Evolutionary conservation across 805 yeast genomes (phyloP).

Genomic region (Saturnispora saitoi): DNA sequence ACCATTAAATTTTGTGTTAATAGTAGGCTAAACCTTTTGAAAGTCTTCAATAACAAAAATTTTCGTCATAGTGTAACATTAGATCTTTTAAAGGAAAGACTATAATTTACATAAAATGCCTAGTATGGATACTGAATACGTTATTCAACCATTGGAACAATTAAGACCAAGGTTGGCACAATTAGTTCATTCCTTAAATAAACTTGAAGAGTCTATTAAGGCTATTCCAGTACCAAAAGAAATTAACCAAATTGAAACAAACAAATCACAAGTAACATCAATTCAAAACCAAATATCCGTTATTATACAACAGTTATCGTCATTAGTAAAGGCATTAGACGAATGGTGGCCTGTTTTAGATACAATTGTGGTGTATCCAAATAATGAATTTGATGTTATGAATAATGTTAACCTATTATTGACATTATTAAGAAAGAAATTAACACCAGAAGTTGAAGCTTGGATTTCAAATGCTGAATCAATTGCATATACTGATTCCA

Average conservation of each 20-base stretch:
- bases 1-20: no score
- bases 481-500: constrained; percentile 12
- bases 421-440: constrained; percentile 78
- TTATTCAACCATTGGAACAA: constrained; percentile 37
- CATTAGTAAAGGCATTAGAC: constrained; percentile 64
- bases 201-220: constrained; percentile 45
- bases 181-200: constrained; percentile 49
- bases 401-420: constrained; percentile 77
- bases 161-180: constrained; percentile 55
- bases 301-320: constrained; percentile 69
- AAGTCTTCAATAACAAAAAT: no score
- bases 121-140: constrained; percentile 1
- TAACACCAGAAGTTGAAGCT: constrained; percentile 80
- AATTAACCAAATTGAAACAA: constrained; percentile 18
- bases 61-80: no score
- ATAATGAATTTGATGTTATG: constrained; percentile 75
- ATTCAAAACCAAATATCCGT: constrained; percentile 81
- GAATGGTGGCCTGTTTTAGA: constrained; percentile 50
- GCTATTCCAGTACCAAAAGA: constrained; percentile 24
- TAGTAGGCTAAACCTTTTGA: no score
- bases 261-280: constrained; percentile 43
- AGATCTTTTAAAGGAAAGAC: no score
- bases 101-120: background rate
- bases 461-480: constrained; percentile 52
- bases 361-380: constrained; percentile 72